Percentiles rank a stretch among this genome's conserved stretches.
phyloP scores from a whole-genome alignment of 2,329 filamentous ascomycete genomes.

The Venturiaceae sp. region DNA sequence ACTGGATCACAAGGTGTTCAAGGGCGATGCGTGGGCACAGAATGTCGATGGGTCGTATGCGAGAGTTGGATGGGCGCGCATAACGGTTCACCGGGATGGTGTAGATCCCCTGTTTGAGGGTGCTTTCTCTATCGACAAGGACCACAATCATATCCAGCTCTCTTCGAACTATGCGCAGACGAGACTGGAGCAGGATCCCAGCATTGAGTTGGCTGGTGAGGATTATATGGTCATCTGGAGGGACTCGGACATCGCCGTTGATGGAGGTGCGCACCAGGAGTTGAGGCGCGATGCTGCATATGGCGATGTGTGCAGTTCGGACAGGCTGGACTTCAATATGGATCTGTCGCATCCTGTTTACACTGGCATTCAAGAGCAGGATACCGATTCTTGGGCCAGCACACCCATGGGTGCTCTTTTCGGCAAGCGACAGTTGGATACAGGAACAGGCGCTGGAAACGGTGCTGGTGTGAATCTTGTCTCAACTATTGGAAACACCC shows the following conservation, averaged over 20 bases:
- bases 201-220: slow-evolving; percentile 39
- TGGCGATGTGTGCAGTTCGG: slow-evolving; percentile 55
- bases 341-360: slow-evolving; percentile 60
- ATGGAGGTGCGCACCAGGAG: slow-evolving; percentile 43
- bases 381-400: slow-evolving; percentile 47
- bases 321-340: slow-evolving; percentile 72
- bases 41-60: slow-evolving; percentile 59
- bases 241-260: slow-evolving; percentile 58
- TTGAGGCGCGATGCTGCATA: slow-evolving; percentile 48
- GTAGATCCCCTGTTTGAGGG: slow-evolving; percentile 76
- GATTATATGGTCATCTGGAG: slow-evolving; percentile 86
- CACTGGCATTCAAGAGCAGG: slow-evolving; percentile 40
- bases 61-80: slow-evolving; percentile 76
- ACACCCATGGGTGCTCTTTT: slow-evolving; percentile 58
- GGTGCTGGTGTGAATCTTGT: slow-evolving; percentile 71
- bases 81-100: slow-evolving; percentile 71
- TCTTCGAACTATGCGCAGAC: slow-evolving; percentile 64
- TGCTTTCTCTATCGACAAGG: slow-evolving; percentile 68
- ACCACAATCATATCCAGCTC: slow-evolving; percentile 81
- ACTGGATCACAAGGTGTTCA: slow-evolving; percentile 70
- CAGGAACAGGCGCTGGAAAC: slow-evolving; percentile 59
- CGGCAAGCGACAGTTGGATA: slow-evolving; percentile 58
- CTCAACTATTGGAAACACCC: slow-evolving; percentile 66
- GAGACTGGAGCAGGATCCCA: slow-evolving; percentile 61
- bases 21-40: slow-evolving; percentile 65